phyloP scores from a whole-genome alignment of 2,329 filamentous ascomycete genomes.

The Cladorrhinum sp. region DNA sequence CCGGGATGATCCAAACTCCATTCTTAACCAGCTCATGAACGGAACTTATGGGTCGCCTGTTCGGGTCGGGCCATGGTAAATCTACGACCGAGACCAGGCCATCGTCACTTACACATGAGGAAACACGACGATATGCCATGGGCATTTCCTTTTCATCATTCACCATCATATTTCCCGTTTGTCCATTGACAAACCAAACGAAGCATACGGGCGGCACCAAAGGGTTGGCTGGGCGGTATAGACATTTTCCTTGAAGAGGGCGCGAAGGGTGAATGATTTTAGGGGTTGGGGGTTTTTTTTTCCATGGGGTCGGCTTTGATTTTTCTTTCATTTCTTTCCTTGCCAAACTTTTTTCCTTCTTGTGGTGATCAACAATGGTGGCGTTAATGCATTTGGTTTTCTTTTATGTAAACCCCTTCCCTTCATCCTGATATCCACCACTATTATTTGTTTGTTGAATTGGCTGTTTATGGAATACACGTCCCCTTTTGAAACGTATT shows the following conservation, averaged over 20 bases:
- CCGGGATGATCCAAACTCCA: slow-evolving; percentile 50
- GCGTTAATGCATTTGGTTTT: not conserved
- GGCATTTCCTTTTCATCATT: slow-evolving; percentile 16
- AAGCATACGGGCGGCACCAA: slow-evolving; percentile 10
- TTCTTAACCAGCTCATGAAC: slow-evolving; percentile 60
- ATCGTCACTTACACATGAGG: not conserved
- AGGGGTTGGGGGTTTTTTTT: not conserved
- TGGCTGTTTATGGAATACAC: not conserved
- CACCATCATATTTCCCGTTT: slow-evolving; percentile 8
- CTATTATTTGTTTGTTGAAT: not conserved
- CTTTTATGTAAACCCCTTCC: not conserved
- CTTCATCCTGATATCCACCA: not conserved
- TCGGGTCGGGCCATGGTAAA: slow-evolving; percentile 60
- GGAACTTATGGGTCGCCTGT: slow-evolving; percentile 60
- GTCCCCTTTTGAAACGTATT: not conserved
- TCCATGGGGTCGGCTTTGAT: not conserved
- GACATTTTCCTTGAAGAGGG: slow-evolving; percentile 16
- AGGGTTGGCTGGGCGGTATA: slow-evolving; percentile 18
- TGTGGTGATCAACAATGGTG: not conserved
- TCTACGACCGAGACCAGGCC: not conserved
- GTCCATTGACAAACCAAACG: not conserved
- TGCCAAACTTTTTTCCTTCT: no score
- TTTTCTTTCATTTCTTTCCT: not conserved
- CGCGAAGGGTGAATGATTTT: not conserved
- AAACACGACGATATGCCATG: slow-evolving; percentile 14